phyloP scores from a whole-genome alignment of 257 asterid species.

The Lantana camara region DNA sequence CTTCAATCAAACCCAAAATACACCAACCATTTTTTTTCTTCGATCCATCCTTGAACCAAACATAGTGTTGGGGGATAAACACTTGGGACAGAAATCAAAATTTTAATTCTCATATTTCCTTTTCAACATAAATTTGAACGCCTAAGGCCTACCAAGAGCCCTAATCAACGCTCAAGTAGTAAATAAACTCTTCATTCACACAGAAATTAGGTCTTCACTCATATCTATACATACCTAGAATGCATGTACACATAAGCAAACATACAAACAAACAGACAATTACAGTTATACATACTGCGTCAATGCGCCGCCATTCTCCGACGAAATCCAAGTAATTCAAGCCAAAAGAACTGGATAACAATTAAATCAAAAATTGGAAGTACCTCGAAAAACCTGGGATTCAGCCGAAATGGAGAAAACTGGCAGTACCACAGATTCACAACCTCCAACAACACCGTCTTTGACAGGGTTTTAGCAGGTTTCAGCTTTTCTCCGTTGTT shows the following conservation, averaged over 20 bases:
- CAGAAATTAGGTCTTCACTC: background rate
- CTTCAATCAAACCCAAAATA: too few relatives aligned
- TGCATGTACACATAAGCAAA: too few relatives aligned
- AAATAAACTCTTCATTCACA: background rate
- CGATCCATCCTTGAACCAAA: too few relatives aligned
- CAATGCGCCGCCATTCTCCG: background rate
- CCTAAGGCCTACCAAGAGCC: conserved; percentile 1
- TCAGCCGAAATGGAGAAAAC: background rate
- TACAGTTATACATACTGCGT: background rate
- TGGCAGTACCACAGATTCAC: background rate
- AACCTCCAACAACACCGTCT: background rate
- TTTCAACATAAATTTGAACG: background rate
- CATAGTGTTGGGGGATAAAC: too few relatives aligned
- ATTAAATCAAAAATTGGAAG: background rate
- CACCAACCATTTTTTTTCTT: too few relatives aligned
- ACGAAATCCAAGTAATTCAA: background rate
- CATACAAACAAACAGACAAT: background rate
- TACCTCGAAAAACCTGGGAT: conserved; percentile 5
- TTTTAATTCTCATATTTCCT: background rate
- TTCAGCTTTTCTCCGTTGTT: background rate
- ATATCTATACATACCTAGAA: background rate
- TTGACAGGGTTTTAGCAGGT: background rate
- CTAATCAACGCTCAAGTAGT: background rate
- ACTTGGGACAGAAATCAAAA: background rate
- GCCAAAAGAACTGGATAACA: background rate